Base-by-base conservation (phyloP, 2,329 filamentous ascomycete species). In the Capronia americana region DNA sequence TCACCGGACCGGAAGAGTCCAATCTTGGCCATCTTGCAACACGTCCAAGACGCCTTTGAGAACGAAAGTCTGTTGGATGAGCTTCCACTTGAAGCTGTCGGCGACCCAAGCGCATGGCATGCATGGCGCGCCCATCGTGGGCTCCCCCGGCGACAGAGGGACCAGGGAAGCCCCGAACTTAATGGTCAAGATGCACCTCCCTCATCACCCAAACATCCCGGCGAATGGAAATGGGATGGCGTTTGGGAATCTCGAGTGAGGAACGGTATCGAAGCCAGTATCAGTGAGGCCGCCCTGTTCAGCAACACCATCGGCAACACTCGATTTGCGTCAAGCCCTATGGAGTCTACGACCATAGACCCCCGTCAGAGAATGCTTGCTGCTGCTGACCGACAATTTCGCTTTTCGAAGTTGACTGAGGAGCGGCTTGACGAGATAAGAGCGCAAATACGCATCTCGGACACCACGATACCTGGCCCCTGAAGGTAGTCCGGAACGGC, bases 201-300 rank as follows among this genome's bases (percentile, higher is more conserved):
- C 14, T 41, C 70, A 38, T 71, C 73, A 20, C 69, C 70, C 1
- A 70, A 67, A 38, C 83, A 85, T 57, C 92, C 92, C 0, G 91
- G 90, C 6, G 90, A 96, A 73, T 98, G 94, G 94, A 96, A 96
- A 75, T 98, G 94, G 94, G 92, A 97, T 74, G 93, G 94, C 0
- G 94, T 98, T 0, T 99, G 94, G 94, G 92, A 96, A 76, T 90
- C 93, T 70, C 86, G 94, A 62, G 93, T 97, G 0, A 89, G 87
- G 77, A 91, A 90, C 77, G 90, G 90, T 20, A 87, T 97, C 51
- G 86, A 89, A 58, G 84, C 86, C 10, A 96, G 92, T 74, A 80
- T 92, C 57, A 91, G 92, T 0, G 94, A 98, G 71, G 82, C 88
- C 1, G 88, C 92, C 4, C 79, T 98, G 26, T 98, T 89, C 79